Percentiles rank a stretch among this genome's conserved stretches.
These are phyloP conservation scores for Cryptococcus floricola DNA, from an alignment of 1,284 basidiomycete species.

Conservation along the genomic window DNA sequence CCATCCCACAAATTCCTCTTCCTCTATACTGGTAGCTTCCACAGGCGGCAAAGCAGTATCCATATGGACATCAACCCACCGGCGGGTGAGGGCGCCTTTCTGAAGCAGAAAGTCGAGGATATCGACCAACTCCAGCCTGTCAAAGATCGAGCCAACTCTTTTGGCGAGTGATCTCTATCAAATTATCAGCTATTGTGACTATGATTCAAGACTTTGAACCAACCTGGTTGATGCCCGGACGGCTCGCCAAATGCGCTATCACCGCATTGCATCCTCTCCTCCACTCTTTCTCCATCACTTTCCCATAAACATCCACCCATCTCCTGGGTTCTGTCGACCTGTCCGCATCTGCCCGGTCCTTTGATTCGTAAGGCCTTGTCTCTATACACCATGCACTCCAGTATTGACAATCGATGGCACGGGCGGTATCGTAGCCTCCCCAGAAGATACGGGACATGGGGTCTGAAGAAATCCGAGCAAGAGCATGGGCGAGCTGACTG, in stretches of 20 bases:
- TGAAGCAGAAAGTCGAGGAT: slow-evolving; percentile 57
- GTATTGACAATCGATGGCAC: slow-evolving; percentile 55
- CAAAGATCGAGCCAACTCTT: slow-evolving; percentile 64
- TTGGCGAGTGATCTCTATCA: slow-evolving; percentile 62
- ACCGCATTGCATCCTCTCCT: slow-evolving; percentile 64
- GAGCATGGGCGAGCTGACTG: slow-evolving; percentile 8
- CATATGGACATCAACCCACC: slow-evolving; percentile 3
- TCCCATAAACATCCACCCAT: slow-evolving; percentile 70
- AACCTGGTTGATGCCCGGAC: slow-evolving; percentile 72
- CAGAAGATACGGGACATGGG: slow-evolving; percentile 59
- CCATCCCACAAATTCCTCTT: slow-evolving; percentile 26
- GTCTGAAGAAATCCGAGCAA: slow-evolving; percentile 20
- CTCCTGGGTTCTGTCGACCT: slow-evolving; percentile 29
- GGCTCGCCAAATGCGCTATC: slow-evolving; percentile 60
- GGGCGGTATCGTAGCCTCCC: slow-evolving; percentile 59
- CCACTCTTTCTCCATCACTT: slow-evolving; percentile 62
- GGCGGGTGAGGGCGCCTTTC: slow-evolving; percentile 10
- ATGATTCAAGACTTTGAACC: slow-evolving; percentile 22
- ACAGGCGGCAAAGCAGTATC: slow-evolving; percentile 23
- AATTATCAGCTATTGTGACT: neutral
- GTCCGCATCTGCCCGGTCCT: neutral
- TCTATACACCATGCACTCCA: slow-evolving; percentile 60
- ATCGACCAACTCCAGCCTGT: slow-evolving; percentile 69
- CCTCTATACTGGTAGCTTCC: slow-evolving; percentile 29
- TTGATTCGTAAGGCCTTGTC: slow-evolving; percentile 18